phyloP scores from a whole-genome alignment of 768 basidiomycete species.

The Scleroderma bovista region DNA sequence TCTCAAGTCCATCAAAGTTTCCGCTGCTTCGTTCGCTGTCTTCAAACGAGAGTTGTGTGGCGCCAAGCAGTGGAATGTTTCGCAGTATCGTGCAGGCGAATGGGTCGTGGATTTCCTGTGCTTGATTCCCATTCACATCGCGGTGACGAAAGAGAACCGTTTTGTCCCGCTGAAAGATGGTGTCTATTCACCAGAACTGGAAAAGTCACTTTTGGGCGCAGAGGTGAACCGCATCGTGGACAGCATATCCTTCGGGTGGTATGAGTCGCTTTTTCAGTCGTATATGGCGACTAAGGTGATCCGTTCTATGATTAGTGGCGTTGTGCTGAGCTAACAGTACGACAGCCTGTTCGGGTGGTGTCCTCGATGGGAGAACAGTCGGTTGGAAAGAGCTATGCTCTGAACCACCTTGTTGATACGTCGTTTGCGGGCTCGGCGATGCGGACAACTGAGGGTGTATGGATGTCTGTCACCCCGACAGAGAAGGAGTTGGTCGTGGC shows the following conservation, averaged over 20 bases:
- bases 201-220: conserved; percentile 47
- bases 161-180: conserved; percentile 53
- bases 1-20: conserved; percentile 31
- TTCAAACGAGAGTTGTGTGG: conserved; percentile 10
- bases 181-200: conserved; percentile 39
- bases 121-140: conserved; percentile 56
- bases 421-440: conserved; percentile 56
- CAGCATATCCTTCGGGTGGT: conserved; percentile 48
- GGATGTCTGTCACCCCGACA: conserved; percentile 55
- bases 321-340: neutral
- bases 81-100: conserved; percentile 41
- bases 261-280: conserved; percentile 52
- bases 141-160: conserved; percentile 47
- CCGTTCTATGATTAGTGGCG: neutral
- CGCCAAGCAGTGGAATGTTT: conserved; percentile 18
- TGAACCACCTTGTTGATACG: conserved; percentile 51
- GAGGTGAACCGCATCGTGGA: conserved; percentile 47
- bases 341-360: conserved; percentile 50
- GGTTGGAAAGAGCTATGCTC: conserved; percentile 47
- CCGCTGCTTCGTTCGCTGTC: conserved; percentile 16
- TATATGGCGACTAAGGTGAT: conserved; percentile 47
- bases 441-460: conserved; percentile 55
- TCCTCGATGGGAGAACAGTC: conserved; percentile 61
- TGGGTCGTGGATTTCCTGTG: conserved; percentile 53
- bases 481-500: conserved; percentile 44